Conservation (phyloP, 768 basidiomycete species). For the Xanthoconium purpureum region DNA sequence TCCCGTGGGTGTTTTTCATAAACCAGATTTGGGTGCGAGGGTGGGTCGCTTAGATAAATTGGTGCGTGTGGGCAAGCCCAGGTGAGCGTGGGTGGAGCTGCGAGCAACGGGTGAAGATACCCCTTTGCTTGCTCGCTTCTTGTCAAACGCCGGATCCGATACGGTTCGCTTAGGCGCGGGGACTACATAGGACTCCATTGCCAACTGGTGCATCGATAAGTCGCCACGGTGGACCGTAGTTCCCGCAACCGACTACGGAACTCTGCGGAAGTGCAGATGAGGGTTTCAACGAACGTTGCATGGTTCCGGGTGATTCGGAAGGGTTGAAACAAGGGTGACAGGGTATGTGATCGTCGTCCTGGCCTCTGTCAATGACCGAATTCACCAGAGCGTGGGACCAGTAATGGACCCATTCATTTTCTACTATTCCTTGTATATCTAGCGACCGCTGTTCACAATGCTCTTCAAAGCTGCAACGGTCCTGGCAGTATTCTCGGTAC, state of each 20-base stretch:
- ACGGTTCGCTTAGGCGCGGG: too few relatives aligned
- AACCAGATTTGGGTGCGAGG: constrained; percentile 3
- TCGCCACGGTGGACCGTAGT: neutral
- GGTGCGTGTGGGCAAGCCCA: neutral
- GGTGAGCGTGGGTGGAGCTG: neutral
- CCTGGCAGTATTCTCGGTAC: constrained; percentile 12
- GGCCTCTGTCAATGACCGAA: too few relatives aligned
- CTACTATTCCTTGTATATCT: too few relatives aligned
- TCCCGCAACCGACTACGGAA: neutral
- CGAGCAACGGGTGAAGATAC: too few relatives aligned
- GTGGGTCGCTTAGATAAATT: neutral
- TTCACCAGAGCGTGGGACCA: too few relatives aligned
- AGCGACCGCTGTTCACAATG: constrained; percentile 5
- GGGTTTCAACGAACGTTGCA: too few relatives aligned
- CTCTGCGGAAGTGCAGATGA: too few relatives aligned
- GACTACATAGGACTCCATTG: neutral
- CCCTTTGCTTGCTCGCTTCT: neutral
- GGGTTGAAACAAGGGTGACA: too few relatives aligned
- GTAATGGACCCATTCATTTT: too few relatives aligned
- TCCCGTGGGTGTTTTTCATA: neutral
- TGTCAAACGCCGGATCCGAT: neutral
- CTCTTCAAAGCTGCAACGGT: constrained; percentile 5
- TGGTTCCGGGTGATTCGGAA: too few relatives aligned
- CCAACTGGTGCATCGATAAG: neutral
- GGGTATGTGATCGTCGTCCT: too few relatives aligned